Base-by-base conservation (phyloP, 2,329 filamentous ascomycete genomes). In the Apiospora marii region DNA sequence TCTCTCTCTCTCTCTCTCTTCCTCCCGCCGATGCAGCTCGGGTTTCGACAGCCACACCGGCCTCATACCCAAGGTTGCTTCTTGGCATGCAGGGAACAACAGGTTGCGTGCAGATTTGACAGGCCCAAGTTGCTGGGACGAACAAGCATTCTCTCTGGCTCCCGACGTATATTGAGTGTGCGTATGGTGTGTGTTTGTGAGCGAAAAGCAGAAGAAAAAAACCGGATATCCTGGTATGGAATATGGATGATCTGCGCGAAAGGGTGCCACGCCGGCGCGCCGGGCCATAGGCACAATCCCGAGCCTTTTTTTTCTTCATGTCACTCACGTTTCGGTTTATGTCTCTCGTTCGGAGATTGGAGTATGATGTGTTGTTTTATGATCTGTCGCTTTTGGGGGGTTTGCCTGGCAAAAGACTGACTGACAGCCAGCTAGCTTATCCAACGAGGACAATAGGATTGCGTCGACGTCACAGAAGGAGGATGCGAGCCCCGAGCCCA, bases 31-130 rank as follows among this genome's bases (percentile, higher is more conserved):
- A 14, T 41, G 34, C 58, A 64, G 58, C 58, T 64, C 58, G 58
- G 58, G 58, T 22, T 41, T 64, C 58, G 3, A 41, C 58, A 41
- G 34, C 58, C 34, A 64, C 58, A 64, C 58, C 58, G 34, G 58
- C 41, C 13, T 64, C 58, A 64, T 34, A 64, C 7, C 58, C 34
- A 24, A 22, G 58, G 58, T 8, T 41, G 34, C 13, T 24, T 22
- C 58, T 64, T 37, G 58, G 7, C 58, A 34, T 64, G 58, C 58
- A 64, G 58, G 58, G 58, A 64, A 24, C 58, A 64, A 4, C 58
- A 41, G 58, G 58, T 64, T 64, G 58, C 58, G 58, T 64, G 58
- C 58, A 64, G 58, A 64, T 64, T 61, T 64, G 58, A 41, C 58
- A 64, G 58, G 58, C 34, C 58, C 58, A n/a, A 64, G 58, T n/a